Percentiles rank a stretch among this genome's conserved stretches.
These are phyloP conservation scores for Cucumis hystrix DNA, from an alignment of 306 rosid genomes.

Conservation along the genomic window DNA sequence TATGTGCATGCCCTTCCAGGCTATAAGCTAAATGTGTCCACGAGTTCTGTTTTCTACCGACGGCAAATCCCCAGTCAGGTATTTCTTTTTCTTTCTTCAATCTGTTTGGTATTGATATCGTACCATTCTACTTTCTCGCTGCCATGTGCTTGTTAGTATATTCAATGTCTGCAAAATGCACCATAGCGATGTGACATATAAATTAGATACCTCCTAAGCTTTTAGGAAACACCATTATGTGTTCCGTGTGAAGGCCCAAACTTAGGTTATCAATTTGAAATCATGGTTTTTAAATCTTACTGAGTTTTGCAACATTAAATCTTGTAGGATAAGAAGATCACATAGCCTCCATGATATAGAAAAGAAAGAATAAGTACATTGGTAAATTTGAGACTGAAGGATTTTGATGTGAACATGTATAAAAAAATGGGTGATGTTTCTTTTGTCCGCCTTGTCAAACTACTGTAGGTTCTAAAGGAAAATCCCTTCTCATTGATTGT, in stretches of 20 bases:
- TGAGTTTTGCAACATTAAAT: background rate
- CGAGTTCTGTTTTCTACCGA: slow-evolving; percentile 36
- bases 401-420: background rate
- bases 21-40: slow-evolving; percentile 36
- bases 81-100: background rate
- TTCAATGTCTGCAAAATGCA: background rate
- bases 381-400: background rate
- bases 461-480: background rate
- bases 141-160: background rate
- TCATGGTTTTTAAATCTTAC: background rate
- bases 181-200: background rate
- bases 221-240: background rate
- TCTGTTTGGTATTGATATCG: background rate
- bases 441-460: background rate
- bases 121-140: background rate
- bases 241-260: background rate
- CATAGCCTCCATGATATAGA: background rate
- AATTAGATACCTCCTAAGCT: background rate
- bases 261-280: background rate
- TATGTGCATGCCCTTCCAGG: slow-evolving; percentile 64
- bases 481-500: background rate
- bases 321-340: background rate
- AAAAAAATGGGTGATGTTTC: background rate
- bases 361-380: background rate
- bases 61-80: slow-evolving; percentile 87